Evolutionary conservation across 331 rosid species (phyloP), one percentile per base, ranked within the genome.

Genomic region (Quercus phellos): DNA sequence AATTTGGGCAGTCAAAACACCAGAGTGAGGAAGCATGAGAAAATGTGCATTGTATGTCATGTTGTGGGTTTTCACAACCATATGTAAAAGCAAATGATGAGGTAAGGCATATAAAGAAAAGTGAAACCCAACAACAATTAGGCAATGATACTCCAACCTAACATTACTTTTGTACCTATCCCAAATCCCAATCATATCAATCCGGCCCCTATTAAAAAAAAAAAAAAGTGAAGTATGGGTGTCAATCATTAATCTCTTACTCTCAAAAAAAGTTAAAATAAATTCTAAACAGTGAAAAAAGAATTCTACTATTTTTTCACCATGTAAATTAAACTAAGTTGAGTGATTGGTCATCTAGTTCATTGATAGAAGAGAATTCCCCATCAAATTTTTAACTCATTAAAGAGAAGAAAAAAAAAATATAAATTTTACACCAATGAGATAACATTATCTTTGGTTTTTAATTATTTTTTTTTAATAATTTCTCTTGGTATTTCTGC

Each of bases 131-230:
- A 76, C 73, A 82, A 82, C 80, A 82, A 83, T 86, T 78, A 85
- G 51, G 80, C 71, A 76, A 88, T 91, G 79, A 89, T 87, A 58
- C 53, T 10, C 60, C 76, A 59, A 79, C 68, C 79, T 83, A 73
- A 63, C 75, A 83, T 70, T 70, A 70, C 82, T 90, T 88, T 86
- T 82, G 86, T 84, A 79, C 84, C 85, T 87, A 88, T 87, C 75
- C 87, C 90, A 88, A 85, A 88, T 87, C 75, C 87, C 90, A 88
- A 85, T 88, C 85, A 80, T 35, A 81, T 83, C 83, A 81, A 85
- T 70, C 79, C 80, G 43, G 38, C 13, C 79, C 77, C 71, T 38
- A 35, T 35, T 0, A 35, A 7, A 71, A 74, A 75, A 75, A 72
- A 86, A 29, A 4, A 30, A 30, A 30, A 73, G 77, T 78, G 74